A percentile compares a stretch with the other conserved stretches of the same genome.
phyloP scores from a whole-genome alignment of 805 yeast genomes.

The Starmera caribaea region DNA sequence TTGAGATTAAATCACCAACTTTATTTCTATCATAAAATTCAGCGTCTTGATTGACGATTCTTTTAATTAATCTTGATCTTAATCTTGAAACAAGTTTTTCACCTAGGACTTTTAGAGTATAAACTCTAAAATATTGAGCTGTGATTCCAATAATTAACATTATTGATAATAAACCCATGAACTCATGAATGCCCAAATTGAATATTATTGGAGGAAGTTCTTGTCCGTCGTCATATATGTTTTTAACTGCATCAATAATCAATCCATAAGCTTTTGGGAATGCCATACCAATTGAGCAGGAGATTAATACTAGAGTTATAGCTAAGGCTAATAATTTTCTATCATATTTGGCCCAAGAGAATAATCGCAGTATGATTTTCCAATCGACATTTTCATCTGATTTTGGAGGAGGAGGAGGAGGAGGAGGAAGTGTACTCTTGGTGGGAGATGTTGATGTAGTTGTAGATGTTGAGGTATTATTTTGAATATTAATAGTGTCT shows the following conservation, averaged over 20 bases:
- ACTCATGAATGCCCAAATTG: conserved; percentile 51
- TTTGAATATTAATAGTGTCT: too few relatives aligned
- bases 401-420: background rate
- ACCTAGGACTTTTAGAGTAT: conserved; percentile 64
- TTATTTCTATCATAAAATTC: conserved; percentile 91
- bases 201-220: conserved; percentile 26
- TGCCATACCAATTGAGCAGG: conserved; percentile 41
- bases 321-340: conserved; percentile 34
- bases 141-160: conserved; percentile 43
- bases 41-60: conserved; percentile 78
- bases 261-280: conserved; percentile 49
- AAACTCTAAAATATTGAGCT: conserved; percentile 70
- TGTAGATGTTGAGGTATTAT: background rate
- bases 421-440: background rate
- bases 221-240: conserved; percentile 15
- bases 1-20: conserved; percentile 87
- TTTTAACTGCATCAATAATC: conserved; percentile 39
- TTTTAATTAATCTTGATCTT: conserved; percentile 67
- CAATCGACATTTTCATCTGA: conserved; percentile 2
- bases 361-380: conserved; percentile 26
- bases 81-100: conserved; percentile 81
- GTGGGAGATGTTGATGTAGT: background rate
- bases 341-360: conserved; percentile 35
- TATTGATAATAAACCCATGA: conserved; percentile 44
- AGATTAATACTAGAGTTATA: conserved; percentile 31